These are phyloP conservation scores for Xylariaceae sp. DNA, from an alignment of 2,329 filamentous ascomycete species.

Conservation along the genomic window DNA sequence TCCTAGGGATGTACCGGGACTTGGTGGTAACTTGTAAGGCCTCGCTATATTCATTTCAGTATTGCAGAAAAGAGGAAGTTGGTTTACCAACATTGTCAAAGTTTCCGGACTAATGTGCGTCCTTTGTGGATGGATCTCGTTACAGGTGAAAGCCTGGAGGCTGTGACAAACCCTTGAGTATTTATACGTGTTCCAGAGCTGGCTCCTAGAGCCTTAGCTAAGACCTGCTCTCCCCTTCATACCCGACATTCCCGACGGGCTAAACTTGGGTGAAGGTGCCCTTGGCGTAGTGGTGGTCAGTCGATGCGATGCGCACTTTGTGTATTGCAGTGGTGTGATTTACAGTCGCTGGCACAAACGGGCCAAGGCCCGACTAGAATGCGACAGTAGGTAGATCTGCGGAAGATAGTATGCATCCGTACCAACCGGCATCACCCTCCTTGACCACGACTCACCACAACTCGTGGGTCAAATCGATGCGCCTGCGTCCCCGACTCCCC, in stretches of 20 bases:
- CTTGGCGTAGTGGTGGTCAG: conserved; percentile 1
- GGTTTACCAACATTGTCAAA: conserved; percentile 2
- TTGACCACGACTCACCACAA: conserved; percentile 1
- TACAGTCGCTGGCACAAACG: background rate
- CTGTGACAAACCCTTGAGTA: background rate
- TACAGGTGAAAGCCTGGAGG: background rate
- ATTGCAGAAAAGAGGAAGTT: background rate
- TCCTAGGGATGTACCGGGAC: background rate
- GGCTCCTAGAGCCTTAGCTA: background rate
- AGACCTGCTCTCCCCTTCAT: background rate
- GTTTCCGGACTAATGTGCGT: background rate
- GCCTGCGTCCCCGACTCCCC: background rate
- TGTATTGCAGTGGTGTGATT: background rate
- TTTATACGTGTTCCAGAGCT: conserved; percentile 5
- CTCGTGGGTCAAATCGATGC: conserved; percentile 1
- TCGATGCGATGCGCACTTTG: conserved; percentile 3
- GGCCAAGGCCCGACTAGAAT: conserved; percentile 5
- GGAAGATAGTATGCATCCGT: background rate
- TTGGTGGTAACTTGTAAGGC: background rate
- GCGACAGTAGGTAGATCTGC: background rate
- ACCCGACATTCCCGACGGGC: background rate
- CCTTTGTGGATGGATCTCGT: background rate
- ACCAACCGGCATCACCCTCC: background rate
- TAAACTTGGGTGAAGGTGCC: background rate
- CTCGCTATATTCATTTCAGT: background rate